A percentile compares a stretch with the other conserved stretches of the same genome.
These are phyloP conservation scores for Solanum chilense DNA, from an alignment of 257 asterid species.

Conservation along the genomic window DNA sequence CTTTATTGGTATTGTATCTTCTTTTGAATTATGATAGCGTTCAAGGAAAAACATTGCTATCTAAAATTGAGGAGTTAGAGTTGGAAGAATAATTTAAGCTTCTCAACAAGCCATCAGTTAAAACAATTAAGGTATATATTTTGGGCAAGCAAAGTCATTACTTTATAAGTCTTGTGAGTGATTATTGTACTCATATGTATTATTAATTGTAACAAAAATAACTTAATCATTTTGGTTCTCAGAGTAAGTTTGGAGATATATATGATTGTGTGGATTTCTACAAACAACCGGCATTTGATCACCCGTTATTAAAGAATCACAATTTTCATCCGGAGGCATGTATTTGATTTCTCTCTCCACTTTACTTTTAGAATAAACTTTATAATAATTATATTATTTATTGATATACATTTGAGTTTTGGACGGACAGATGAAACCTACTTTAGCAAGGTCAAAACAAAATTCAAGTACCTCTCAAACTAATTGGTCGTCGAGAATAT, in stretches of 20 bases:
- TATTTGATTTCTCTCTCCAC: not conserved
- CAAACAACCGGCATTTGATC: not conserved
- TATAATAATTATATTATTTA: not conserved
- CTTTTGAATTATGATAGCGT: too few species aligned
- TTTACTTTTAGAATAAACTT: not conserved
- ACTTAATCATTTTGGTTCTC: not conserved
- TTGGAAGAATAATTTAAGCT: too few species aligned
- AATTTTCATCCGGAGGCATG: not conserved
- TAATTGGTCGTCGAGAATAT: not conserved
- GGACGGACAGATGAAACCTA: not conserved
- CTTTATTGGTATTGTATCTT: too few species aligned
- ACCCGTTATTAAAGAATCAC: not conserved
- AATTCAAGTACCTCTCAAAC: not conserved
- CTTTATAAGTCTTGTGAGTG: too few species aligned
- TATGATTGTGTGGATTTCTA: not conserved
- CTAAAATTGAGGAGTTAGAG: too few species aligned
- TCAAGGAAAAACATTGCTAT: too few species aligned
- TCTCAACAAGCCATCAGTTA: too few species aligned
- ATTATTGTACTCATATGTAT: too few species aligned
- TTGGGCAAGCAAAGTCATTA: too few species aligned
- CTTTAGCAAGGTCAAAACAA: not conserved
- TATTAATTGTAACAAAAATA: too few species aligned
- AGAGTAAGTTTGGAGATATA: not conserved
- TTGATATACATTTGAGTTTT: not conserved
- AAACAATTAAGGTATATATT: too few species aligned